Evolutionary conservation across 257 asterid species (phyloP), one percentile per base, ranked within the genome.

Genomic region (Thymus quinquecostatus): DNA sequence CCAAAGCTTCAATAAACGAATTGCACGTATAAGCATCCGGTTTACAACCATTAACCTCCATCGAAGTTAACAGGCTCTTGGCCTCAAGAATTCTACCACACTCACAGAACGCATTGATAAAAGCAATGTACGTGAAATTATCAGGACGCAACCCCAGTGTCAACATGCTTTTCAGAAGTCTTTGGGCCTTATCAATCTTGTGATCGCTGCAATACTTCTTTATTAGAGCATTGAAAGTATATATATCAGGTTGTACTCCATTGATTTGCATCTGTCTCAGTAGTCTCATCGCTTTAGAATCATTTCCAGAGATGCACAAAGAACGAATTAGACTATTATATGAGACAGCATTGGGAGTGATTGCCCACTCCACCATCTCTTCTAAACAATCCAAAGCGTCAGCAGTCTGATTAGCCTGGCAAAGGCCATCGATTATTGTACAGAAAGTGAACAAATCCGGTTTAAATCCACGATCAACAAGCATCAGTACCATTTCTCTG

Each of bases 281-380:
- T 8, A 94, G 73, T 65, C 69, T 75, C 80, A 79, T 71, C 7
- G 98, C 85, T 83, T 81, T 86, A 34, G 72, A 71, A 66, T 85
- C 77, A 69, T 85, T 86, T 74, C 98, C 96, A 0, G 69, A 45
- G 27, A 85, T 76, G 68, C 98, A 94, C 61, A 89, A 74, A 33
- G 92, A 84, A 53, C 82, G 96, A 45, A 94, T 87, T 72, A 94
- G 77, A 75, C 85, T 86, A 77, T 91, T 94, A 69, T 89, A 94
- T 13, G 86, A 78, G 69, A 85, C 71, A 2, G 84, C 73, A 74
- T 87, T 94, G 10, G 98, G 97, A 56, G 78, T 54, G 62, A 91
- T 82, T 72, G 89, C 96, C 98, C 98, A 91, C 73, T 85, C 82
- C 66, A 64, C 76, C 96, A 91, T 91, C 83, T 94, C 98, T 2